phyloP scores from a whole-genome alignment of 1,284 basidiomycete species.

The Puccinia novopanici region DNA sequence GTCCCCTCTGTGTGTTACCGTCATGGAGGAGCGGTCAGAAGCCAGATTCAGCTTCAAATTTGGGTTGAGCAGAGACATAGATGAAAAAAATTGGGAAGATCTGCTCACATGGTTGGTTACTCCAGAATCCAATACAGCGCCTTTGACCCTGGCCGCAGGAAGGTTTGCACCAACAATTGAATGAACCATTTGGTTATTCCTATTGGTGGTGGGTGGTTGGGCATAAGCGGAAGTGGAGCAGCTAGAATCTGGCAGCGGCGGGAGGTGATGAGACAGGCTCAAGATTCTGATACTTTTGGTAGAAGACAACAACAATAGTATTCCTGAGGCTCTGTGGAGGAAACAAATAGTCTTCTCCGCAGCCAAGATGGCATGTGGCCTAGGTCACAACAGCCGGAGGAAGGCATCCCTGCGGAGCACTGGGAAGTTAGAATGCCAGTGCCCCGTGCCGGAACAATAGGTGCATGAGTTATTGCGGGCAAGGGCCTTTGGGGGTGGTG shows the following conservation, averaged over 20 bases:
- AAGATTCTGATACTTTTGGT: too few relatives aligned
- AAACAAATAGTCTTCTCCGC: too few relatives aligned
- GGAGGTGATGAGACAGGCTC: too few relatives aligned
- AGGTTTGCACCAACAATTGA: neutral
- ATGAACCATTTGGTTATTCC: neutral
- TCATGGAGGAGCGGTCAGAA: neutral
- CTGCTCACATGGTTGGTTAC: neutral
- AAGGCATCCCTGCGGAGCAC: neutral
- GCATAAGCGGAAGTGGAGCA: conserved; percentile 14
- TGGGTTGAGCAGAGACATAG: neutral
- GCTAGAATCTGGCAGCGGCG: neutral
- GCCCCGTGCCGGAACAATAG: too few relatives aligned
- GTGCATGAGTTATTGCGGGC: too few relatives aligned
- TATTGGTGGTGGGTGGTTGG: neutral
- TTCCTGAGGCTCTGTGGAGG: too few relatives aligned
- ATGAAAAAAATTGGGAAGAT: neutral
- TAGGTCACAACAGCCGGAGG: too few relatives aligned
- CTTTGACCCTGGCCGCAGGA: neutral
- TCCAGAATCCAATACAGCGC: conserved; percentile 20
- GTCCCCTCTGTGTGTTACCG: conserved; percentile 1
- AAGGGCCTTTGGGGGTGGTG: neutral
- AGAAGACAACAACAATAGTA: too few relatives aligned
- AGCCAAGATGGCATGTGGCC: too few relatives aligned
- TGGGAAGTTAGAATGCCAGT: neutral
- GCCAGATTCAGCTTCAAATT: neutral